Evolutionary conservation across 192 early-diverging fungal species (phyloP), one percentile per base, ranked within the genome.

Genomic region (Fimicolochytrium jonesii): DNA sequence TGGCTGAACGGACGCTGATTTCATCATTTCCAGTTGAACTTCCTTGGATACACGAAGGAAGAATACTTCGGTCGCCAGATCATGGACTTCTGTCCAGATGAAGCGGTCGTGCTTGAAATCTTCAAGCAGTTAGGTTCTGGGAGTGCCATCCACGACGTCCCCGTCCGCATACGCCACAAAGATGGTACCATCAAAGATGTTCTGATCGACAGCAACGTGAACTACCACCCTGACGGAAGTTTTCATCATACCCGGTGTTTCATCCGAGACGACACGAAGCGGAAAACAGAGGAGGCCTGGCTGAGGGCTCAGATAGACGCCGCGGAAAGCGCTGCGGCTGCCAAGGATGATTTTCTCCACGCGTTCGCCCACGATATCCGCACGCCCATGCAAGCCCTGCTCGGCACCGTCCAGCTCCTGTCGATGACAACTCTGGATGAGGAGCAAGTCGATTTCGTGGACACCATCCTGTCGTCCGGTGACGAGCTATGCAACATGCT

Each of bases 161-260:
- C 57, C 9, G 57, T 59, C 23, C 39, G 57, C 42, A 46, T 59
- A 43, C 39, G 57, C 6, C 57, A 59, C 30, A 59, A 59, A 43
- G 43, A 59, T 30, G 57, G 57, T 4, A 43, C 37, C 10, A 45
- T 59, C 41, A 59, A 59, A 26, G 17, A 59, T 30, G 43, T 59
- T 20, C 23, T 59, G 10, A 46, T 59, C 25, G 57, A 59, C 57
- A 59, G 57, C 44, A 59, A 59, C 31, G 57, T 59, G 20, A 59
- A 59, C 41, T 59, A 59, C 26, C 43, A 59, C 57, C 57, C 57
- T 5, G 57, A 59, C 30, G 57, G 57, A 45, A 46, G 41, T 13
- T 59, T 59, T 30, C 18, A 59, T 43, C 57, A 59, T 20, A 59
- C 57, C 5, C 23, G 57, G 6, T 59, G 57, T 20, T 59, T 59